Base-by-base conservation (phyloP, 495 filamentous ascomycete genomes). In the Annulohypoxylon nitens region DNA sequence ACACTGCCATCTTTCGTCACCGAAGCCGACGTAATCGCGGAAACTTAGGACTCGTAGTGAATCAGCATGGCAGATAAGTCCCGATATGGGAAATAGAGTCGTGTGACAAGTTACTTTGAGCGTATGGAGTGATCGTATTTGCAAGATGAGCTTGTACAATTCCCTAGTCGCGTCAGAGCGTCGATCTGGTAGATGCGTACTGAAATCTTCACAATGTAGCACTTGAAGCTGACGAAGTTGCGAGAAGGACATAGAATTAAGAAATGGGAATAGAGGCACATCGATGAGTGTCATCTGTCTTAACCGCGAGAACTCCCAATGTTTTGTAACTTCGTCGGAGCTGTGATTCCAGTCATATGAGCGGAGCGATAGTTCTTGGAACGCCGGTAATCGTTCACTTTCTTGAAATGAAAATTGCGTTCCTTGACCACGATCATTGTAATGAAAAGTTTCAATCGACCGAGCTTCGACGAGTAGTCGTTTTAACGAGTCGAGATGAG, bases 311-410 rank as follows among this genome's bases (percentile, higher is more conserved):
- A 81, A 81, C 43, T 81, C 74, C 77, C 78, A 81, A 48, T 81
- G 78, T 7, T 37, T 62, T 12, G 45, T 54, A 20, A 78, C 78
- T 0, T 26, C 68, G 7, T 57, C 65, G 0, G 37, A 7, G 18
- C 12, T 30, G 41, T 82, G 80, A 8, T 75, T 75, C 80, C 80
- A 82, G 58, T 81, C 68, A 48, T 82, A 82, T 2, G 66, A 76
- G 33, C 67, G 75, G 10, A 82, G 63, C n/a, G 16, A 74, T 12
- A 82, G 64, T 2, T 76, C 71, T 25, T 65, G 47, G 2, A 81
- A 75, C 7, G 79, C 62, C 3, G 79, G 79, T 4, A 82, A 41
- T 23, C 79, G 76, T 48, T 82, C 79, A 14, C 53, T 57, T 3
- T 11, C 68, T 4, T 58, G 48, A 9, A 82, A 79, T 12, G 33